These are phyloP conservation scores for Kodamaea fungicola DNA, from an alignment of 1,139 yeast genomes.

Conservation along the genomic window DNA sequence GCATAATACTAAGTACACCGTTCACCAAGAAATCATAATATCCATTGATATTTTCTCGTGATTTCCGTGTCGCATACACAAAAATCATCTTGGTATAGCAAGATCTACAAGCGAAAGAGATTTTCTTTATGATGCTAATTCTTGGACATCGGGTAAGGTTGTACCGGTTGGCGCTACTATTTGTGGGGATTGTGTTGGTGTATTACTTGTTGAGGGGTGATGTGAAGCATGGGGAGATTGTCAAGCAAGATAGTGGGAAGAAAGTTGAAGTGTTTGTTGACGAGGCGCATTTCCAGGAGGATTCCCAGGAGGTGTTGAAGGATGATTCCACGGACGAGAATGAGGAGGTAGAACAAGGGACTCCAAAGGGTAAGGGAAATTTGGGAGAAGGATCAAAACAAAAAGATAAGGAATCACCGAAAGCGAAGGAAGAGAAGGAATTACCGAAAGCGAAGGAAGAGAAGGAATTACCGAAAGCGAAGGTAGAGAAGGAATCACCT, in stretches of 20 bases:
- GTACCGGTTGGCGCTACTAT: slow-evolving; percentile 6
- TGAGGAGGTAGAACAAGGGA: slow-evolving; percentile 1
- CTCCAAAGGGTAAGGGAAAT: background rate
- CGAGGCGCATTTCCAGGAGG: no score
- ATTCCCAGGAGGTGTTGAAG: slow-evolving; percentile 8
- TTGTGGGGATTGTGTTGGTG: slow-evolving; percentile 7
- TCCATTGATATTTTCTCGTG: no score
- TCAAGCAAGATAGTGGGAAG: slow-evolving; percentile 2
- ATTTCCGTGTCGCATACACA: no score
- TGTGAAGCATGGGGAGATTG: slow-evolving; percentile 1
- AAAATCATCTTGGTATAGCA: no score
- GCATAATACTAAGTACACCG: no score
- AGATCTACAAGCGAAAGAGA: no score
- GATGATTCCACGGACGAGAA: slow-evolving; percentile 14
- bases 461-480: slow-evolving; percentile 6
- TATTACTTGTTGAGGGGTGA: slow-evolving; percentile 1
- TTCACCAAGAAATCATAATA: no score
- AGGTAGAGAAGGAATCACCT: background rate
- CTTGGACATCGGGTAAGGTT: slow-evolving; percentile 8
- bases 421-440: background rate
- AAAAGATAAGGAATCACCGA: background rate
- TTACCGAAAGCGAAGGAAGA: background rate
- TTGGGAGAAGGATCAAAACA: background rate
- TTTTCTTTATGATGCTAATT: background rate
- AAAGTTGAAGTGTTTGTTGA: slow-evolving; percentile 2